Conservation (phyloP, 768 basidiomycete genomes). For the Tricholoma sp. region DNA sequence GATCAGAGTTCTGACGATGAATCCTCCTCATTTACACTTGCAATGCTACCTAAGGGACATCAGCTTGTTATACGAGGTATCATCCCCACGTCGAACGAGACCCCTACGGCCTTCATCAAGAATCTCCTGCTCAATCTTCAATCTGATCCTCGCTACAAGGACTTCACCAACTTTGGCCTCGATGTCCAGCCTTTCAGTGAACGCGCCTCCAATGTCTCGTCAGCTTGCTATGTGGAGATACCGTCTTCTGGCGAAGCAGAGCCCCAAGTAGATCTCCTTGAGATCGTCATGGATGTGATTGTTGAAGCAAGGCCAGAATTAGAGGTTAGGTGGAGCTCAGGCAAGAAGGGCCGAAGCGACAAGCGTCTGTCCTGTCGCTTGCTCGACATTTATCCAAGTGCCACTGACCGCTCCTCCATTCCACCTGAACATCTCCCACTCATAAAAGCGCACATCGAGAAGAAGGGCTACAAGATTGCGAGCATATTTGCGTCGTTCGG, state of each 20-base stretch:
- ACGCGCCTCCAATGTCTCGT: neutral
- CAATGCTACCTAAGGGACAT: too few relatives aligned
- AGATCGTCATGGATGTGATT: neutral
- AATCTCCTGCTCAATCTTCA: neutral
- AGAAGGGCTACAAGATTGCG: neutral
- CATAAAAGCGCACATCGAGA: neutral
- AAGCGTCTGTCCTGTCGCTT: neutral
- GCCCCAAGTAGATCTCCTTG: neutral
- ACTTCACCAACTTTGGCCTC: neutral
- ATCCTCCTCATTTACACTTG: neutral
- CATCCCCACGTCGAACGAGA: neutral
- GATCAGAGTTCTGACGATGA: neutral
- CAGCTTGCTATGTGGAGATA: neutral
- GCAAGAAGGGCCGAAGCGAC: neutral
- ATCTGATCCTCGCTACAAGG: neutral
- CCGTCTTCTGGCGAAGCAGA: neutral
- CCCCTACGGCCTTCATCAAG: too few relatives aligned
- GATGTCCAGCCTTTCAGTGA: neutral
- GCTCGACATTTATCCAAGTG: too few relatives aligned
- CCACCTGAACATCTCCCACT: neutral
- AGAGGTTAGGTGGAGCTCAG: neutral
- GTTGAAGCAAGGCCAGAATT: neutral
- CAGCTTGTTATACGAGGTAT: neutral
- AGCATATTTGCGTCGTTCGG: conserved; percentile 3
- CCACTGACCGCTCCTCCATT: neutral